phyloP scores from a whole-genome alignment of 768 basidiomycete species.

The Suillus clintonianus region DNA sequence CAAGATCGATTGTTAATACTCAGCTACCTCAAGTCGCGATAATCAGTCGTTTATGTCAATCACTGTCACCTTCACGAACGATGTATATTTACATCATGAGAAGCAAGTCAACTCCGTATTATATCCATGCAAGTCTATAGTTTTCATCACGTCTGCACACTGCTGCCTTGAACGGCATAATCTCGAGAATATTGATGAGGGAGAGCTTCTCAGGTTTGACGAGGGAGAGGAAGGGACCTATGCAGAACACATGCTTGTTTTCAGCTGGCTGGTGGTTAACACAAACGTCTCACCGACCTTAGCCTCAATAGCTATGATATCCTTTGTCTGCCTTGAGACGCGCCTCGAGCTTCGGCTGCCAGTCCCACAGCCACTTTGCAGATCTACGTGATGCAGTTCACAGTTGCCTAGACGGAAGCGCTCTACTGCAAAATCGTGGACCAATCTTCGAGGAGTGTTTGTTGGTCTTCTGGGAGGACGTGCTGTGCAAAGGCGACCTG shows the following conservation, averaged over 20 bases:
- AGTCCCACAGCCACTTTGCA: slow-evolving; percentile 73
- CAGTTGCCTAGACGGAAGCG: background rate
- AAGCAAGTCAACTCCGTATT: background rate
- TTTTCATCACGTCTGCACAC: slow-evolving; percentile 90
- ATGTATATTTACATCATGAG: background rate
- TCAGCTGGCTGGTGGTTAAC: background rate
- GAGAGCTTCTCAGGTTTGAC: slow-evolving; percentile 74
- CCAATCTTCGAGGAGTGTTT: background rate
- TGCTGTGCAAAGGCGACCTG: too few relatives aligned
- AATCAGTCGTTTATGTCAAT: too few relatives aligned
- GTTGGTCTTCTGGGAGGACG: slow-evolving; percentile 46
- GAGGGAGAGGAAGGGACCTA: slow-evolving; percentile 77
- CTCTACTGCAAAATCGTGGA: background rate
- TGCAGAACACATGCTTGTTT: slow-evolving; percentile 16
- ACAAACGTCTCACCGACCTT: slow-evolving; percentile 19
- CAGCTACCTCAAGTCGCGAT: too few relatives aligned
- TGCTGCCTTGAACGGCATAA: slow-evolving; percentile 76
- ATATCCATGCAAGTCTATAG: slow-evolving; percentile 29
- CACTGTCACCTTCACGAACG: too few relatives aligned
- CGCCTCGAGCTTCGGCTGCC: slow-evolving; percentile 48
- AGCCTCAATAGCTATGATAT: slow-evolving; percentile 42
- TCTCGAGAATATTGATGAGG: slow-evolving; percentile 87
- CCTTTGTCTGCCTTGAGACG: slow-evolving; percentile 53
- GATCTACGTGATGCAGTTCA: slow-evolving; percentile 39
- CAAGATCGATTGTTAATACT: too few relatives aligned